Percentiles rank a stretch among this genome's conserved stretches.
Evolutionary conservation across 306 rosid species (phyloP).

Genomic region (Rosa lucieae): DNA sequence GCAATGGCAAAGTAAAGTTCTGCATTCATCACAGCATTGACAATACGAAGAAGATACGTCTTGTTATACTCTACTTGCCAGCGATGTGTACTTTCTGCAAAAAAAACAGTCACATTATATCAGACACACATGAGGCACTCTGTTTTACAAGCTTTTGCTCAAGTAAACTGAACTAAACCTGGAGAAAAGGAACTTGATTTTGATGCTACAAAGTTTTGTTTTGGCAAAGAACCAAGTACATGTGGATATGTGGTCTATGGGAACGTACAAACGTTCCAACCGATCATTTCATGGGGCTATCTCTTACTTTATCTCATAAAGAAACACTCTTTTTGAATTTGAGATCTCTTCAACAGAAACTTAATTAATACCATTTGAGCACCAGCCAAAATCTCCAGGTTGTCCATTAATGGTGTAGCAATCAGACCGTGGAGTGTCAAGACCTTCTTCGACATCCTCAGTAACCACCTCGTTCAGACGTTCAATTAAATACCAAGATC

Average conservation of each 20-base stretch:
- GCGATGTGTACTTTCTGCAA: neutral
- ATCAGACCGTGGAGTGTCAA: neutral
- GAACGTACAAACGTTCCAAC: too few species aligned
- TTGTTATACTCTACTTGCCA: conserved; percentile 36
- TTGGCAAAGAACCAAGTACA: too few species aligned
- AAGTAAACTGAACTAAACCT: too few species aligned
- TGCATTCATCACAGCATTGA: conserved; percentile 38
- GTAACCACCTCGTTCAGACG: neutral
- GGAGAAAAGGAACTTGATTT: too few species aligned
- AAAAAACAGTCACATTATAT: neutral
- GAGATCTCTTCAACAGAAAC: neutral
- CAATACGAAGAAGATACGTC: conserved; percentile 41
- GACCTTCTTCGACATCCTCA: neutral
- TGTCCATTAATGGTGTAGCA: neutral
- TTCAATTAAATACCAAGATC: neutral
- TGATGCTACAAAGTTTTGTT: too few species aligned
- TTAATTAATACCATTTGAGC: neutral
- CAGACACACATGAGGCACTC: neutral
- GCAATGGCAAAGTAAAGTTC: conserved; percentile 37
- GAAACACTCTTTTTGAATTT: too few species aligned
- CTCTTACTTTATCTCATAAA: too few species aligned
- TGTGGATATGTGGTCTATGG: too few species aligned
- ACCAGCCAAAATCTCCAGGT: neutral
- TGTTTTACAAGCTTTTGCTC: neutral
- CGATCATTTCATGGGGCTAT: too few species aligned